A percentile compares a stretch with the other conserved stretches of the same genome.
phyloP scores from a whole-genome alignment of 306 rosid genomes.

The Cucurbita maxima region DNA sequence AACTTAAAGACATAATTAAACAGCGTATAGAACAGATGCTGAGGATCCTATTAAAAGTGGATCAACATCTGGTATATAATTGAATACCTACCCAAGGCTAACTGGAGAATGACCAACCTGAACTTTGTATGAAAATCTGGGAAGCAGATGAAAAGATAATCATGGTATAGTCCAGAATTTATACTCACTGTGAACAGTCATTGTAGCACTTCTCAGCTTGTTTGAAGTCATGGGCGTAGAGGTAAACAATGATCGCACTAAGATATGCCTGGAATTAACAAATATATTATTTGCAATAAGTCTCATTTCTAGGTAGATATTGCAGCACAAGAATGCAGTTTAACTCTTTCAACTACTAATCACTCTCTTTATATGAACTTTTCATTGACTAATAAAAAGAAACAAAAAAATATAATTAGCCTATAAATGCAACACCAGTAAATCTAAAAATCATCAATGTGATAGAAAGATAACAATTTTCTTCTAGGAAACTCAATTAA shows the following conservation, averaged over 20 bases:
- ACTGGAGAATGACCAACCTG: not conserved
- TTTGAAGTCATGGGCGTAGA: conserved; percentile 67
- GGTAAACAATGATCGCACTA: conserved; percentile 66
- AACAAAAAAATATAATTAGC: not conserved
- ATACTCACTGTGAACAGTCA: conserved; percentile 83
- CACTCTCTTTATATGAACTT: not conserved
- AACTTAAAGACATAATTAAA: not conserved
- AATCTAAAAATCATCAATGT: not conserved
- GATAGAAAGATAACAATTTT: not conserved
- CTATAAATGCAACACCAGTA: not conserved
- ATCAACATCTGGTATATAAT: not conserved
- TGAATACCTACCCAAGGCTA: not conserved
- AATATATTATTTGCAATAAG: not conserved
- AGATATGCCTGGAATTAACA: conserved; percentile 70
- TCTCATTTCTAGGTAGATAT: not conserved
- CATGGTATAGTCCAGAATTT: not conserved
- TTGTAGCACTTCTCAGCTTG: conserved; percentile 93
- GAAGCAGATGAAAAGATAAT: not conserved
- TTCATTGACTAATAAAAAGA: not conserved
- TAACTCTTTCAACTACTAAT: not conserved
- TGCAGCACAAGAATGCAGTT: not conserved
- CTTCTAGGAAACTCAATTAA: not conserved
- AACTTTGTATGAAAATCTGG: not conserved
- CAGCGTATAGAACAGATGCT: not conserved
- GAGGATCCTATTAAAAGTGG: not conserved